Evolutionary conservation across 23 red algal genomes (phyloP).

Genomic region (Gracilaria caudata): DNA sequence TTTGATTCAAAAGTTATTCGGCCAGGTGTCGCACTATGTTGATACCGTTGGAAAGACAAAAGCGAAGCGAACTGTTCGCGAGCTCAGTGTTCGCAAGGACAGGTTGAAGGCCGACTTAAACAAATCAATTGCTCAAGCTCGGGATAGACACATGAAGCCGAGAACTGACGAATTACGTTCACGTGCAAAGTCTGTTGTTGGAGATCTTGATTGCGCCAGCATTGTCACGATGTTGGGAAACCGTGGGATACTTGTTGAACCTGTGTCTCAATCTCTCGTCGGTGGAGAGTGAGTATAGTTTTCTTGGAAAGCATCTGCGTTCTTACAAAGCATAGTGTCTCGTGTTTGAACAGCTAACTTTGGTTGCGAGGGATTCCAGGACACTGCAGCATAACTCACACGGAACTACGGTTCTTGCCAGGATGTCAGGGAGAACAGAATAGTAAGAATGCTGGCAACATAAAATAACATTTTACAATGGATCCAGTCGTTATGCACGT

Average conservation of each 20-base stretch:
- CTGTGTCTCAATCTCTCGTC: constrained; percentile 7
- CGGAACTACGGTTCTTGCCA: no score
- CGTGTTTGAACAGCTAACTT: not conserved
- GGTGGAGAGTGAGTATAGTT: not conserved
- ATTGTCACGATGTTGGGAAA: constrained; percentile 41
- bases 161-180: constrained; percentile 24
- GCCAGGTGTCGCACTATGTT: not conserved
- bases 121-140: constrained; percentile 28
- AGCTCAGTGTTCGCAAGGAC: constrained; percentile 40
- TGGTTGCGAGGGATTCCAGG: no score
- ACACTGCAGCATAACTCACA: not conserved
- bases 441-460: no score
- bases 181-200: constrained; percentile 32
- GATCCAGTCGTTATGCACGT: no score
- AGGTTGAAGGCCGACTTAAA: constrained; percentile 47
- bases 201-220: constrained; percentile 37
- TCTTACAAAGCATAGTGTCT: not conserved
- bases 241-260: constrained; percentile 16
- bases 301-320: not conserved
- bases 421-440: no score
- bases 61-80: constrained; percentile 10
- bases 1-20: not conserved
- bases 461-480: no score
- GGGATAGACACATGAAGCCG: constrained; percentile 30
- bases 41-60: constrained; percentile 22